A percentile compares a stretch with the other conserved stretches of the same genome.
These are phyloP conservation scores for Pleurotus platypus DNA, from an alignment of 768 basidiomycete species.

Conservation along the genomic window DNA sequence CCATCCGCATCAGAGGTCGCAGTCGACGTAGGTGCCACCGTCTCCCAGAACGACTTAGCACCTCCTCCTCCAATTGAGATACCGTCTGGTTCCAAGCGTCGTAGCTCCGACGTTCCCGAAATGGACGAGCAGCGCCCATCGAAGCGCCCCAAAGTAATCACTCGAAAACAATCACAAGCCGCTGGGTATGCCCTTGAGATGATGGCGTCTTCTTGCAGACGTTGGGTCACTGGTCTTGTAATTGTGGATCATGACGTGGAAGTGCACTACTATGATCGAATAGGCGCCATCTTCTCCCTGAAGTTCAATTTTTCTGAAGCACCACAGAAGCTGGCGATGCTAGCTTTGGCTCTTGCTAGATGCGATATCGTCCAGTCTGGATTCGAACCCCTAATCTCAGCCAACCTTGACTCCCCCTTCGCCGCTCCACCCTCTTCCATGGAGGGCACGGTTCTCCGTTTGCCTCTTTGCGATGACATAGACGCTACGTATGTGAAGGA, in stretches of 20 bases:
- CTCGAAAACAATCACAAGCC: neutral
- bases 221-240: constrained; percentile 17
- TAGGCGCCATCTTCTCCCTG: constrained; percentile 14
- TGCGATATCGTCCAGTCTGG: constrained; percentile 9
- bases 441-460: neutral
- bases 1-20: too few relatives aligned
- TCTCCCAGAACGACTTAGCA: too few relatives aligned
- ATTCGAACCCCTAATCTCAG: constrained; percentile 13
- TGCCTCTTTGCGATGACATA: neutral
- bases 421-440: too few relatives aligned
- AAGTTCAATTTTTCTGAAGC: constrained; percentile 17
- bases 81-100: too few relatives aligned
- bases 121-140: too few relatives aligned
- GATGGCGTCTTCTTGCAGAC: constrained; percentile 13
- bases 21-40: too few relatives aligned
- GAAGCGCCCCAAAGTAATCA: neutral
- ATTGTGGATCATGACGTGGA: constrained; percentile 8
- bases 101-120: too few relatives aligned
- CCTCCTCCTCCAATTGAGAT: too few relatives aligned
- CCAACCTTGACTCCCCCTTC: neutral
- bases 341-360: neutral
- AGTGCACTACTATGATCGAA: constrained; percentile 23
- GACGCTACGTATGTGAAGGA: neutral
- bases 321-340: constrained; percentile 16
- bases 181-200: constrained; percentile 14